phyloP scores from a whole-genome alignment of 2,329 filamentous ascomycete genomes.

The Fusarium foetens region DNA sequence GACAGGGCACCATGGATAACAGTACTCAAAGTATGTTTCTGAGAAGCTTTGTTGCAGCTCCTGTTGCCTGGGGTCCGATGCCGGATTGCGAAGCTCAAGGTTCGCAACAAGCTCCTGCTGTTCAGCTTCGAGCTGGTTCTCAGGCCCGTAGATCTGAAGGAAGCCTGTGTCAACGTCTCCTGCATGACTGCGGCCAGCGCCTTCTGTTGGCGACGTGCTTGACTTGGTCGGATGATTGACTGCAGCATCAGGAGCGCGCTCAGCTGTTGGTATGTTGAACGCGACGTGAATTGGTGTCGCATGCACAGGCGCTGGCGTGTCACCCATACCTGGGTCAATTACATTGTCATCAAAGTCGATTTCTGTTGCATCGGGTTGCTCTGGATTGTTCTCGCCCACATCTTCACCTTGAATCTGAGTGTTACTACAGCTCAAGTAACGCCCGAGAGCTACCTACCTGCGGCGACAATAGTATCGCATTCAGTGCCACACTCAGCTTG shows the following conservation, averaged over 20 bases:
- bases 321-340: neutral
- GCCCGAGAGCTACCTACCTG: neutral
- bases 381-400: neutral
- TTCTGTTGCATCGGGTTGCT: neutral
- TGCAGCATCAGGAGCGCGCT: neutral
- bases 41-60: constrained; percentile 53
- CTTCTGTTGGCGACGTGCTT: constrained; percentile 35
- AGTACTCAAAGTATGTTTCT: constrained; percentile 56
- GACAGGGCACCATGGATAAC: constrained; percentile 56
- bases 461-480: neutral
- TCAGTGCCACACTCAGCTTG: neutral
- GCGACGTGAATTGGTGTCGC: neutral
- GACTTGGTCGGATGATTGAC: constrained; percentile 19
- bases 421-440: neutral
- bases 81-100: constrained; percentile 36
- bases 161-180: constrained; percentile 51
- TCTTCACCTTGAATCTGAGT: neutral
- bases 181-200: constrained; percentile 40
- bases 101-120: constrained; percentile 45
- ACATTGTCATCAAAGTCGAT: neutral
- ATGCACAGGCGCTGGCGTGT: constrained; percentile 1
- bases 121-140: constrained; percentile 47
- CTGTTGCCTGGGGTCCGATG: constrained; percentile 30
- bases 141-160: constrained; percentile 48
- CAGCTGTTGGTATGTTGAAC: neutral